Evolutionary conservation across 2,329 filamentous ascomycete species (phyloP), one percentile per base, ranked within the genome.

Genomic region (Epichloe gansuensis): DNA sequence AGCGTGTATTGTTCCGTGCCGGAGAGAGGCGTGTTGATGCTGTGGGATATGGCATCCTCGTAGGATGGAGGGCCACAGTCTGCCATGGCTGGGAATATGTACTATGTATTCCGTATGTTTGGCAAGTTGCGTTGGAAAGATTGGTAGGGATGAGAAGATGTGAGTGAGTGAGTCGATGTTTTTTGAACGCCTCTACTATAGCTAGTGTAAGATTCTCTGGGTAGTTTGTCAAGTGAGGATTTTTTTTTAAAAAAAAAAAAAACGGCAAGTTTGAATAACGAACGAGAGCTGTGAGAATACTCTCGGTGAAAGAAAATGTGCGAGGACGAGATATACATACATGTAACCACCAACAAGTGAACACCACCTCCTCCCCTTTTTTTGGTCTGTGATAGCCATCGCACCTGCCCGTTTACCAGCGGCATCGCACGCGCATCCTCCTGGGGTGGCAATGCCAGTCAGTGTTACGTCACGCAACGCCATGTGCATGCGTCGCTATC

Each of bases 1-100:
- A 63, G 42, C 8, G 55, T 60, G 43, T 39, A 50, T 9, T 17
- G 36, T 1, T 42, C 36, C 5, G 42, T 35, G 21, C 47, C 48
- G 23, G 50, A 17, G 23, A 48, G 53, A 4, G 13, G 50, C 1
- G 48, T 40, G 47, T 52, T 44, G 34, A 36, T 31, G 15, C 48
- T n/a, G 47, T 51, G 40, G 23, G 45, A 34, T 21, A 49, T 49
- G 44, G 49, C 49, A 7, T 42, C 35, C 9, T 45, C n/a, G 49
- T 53, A 53, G 8, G 52, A 48, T 8, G 49, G 45, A 13, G 52
- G 49, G 9, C 23, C 21, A 23, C 39, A 35, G 17, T 46, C 38
- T 17, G 43, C 40, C 49, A 47, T 43, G 39, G 15, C 31, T 31
- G 31, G 27, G 27, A 1, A 9, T 31, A 31, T 9, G 7, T 3